Conservation (phyloP, 2,329 filamentous ascomycete genomes). For the Pyrenochaeta sp. region DNA sequence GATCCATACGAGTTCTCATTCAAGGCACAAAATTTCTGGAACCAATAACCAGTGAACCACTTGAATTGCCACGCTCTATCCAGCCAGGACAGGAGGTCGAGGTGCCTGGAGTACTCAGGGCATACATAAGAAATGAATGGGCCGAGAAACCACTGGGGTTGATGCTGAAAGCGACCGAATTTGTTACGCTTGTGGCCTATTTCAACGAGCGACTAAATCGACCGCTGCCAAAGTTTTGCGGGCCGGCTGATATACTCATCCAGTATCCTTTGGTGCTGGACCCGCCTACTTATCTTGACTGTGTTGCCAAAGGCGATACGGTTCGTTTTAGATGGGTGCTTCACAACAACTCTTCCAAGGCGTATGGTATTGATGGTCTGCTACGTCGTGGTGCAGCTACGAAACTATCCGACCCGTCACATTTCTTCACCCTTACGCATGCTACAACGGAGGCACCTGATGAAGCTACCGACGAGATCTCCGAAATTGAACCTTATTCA, state of each 20-base stretch:
- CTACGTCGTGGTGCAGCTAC: constrained; percentile 10
- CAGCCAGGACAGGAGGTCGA: constrained; percentile 11
- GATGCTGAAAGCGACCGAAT: constrained; percentile 1
- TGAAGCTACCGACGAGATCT: constrained; percentile 10
- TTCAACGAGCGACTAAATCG: constrained; percentile 12
- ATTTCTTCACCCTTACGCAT: constrained; percentile 14
- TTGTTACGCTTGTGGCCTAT: constrained; percentile 8
- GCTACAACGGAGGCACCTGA: constrained; percentile 5
- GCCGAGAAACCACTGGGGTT: constrained; percentile 4
- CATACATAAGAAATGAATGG: constrained; percentile 14
- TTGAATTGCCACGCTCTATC: constrained; percentile 12
- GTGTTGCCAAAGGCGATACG: constrained; percentile 18
- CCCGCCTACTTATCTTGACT: constrained; percentile 17
- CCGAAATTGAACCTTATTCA: constrained; percentile 11
- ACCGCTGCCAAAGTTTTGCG: constrained; percentile 11
- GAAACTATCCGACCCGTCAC: constrained; percentile 11
- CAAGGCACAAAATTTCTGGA: constrained; percentile 7
- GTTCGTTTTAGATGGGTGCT: constrained; percentile 18
- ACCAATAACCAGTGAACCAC: constrained; percentile 5
- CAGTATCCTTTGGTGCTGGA: constrained; percentile 13
- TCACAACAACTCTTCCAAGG: constrained; percentile 18
- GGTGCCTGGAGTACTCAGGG: constrained; percentile 10
- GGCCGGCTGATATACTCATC: constrained; percentile 2
- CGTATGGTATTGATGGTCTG: constrained; percentile 12
- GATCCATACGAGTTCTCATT: constrained; percentile 1